A percentile compares a stretch with the other conserved stretches of the same genome.
These are phyloP conservation scores for Decorospora gaudefroyi DNA, from an alignment of 2,329 filamentous ascomycete species.

Conservation along the genomic window DNA sequence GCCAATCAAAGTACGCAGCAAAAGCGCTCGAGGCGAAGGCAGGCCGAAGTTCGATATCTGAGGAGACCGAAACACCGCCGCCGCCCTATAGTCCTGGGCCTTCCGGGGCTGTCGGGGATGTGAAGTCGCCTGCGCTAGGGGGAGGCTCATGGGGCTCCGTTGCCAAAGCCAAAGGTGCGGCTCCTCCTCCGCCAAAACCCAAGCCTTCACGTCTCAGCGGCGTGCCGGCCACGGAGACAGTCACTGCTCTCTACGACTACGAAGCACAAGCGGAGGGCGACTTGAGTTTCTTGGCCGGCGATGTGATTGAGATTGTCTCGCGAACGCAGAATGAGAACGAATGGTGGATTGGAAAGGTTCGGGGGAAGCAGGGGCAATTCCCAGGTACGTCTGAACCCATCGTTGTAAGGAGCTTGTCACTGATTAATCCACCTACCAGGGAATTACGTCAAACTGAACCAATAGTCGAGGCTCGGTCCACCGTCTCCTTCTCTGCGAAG, in stretches of 20 bases:
- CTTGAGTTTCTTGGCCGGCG: slow-evolving; percentile 84
- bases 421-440: slow-evolving; percentile 44
- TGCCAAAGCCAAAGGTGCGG: slow-evolving; percentile 55
- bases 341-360: slow-evolving; percentile 89
- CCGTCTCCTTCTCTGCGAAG: slow-evolving; percentile 1
- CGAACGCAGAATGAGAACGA: slow-evolving; percentile 91
- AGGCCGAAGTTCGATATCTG: slow-evolving; percentile 38
- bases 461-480: slow-evolving; percentile 13
- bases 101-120: slow-evolving; percentile 21
- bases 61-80: slow-evolving; percentile 45
- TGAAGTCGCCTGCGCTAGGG: slow-evolving; percentile 39
- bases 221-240: slow-evolving; percentile 70
- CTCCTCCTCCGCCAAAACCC: slow-evolving; percentile 57
- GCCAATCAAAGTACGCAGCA: slow-evolving; percentile 46
- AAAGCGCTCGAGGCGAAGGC: slow-evolving; percentile 48
- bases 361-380: slow-evolving; percentile 86
- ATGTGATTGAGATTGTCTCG: slow-evolving; percentile 84
- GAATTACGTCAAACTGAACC: slow-evolving; percentile 52
- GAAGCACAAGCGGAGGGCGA: slow-evolving; percentile 94
- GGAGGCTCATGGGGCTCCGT: slow-evolving; percentile 50
- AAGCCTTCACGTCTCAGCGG: slow-evolving; percentile 74
- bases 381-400: slow-evolving; percentile 67
- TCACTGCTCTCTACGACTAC: slow-evolving; percentile 93
- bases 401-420: neutral
- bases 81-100: slow-evolving; percentile 49